phyloP scores from a whole-genome alignment of 2,329 filamentous ascomycete species.

The Sporothrix dimorphospora region DNA sequence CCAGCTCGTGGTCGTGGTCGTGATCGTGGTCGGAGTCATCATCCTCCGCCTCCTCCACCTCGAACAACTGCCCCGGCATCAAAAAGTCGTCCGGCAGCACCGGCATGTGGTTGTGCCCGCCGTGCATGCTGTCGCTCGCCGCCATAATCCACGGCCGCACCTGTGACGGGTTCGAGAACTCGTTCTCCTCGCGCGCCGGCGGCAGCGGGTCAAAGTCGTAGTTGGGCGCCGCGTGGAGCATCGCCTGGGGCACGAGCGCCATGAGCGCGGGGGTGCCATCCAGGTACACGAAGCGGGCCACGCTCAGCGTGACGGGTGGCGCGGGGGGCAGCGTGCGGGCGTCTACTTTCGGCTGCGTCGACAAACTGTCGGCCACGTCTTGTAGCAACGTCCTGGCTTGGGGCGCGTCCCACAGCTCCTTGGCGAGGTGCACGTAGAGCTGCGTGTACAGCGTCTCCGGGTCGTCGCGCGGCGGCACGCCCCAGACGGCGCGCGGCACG shows the following conservation, averaged over 20 bases:
- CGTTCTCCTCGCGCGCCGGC: constrained; percentile 60
- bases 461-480: constrained; percentile 66
- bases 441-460: constrained; percentile 71
- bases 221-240: constrained; percentile 67
- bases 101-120: constrained; percentile 14
- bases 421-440: constrained; percentile 75
- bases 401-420: constrained; percentile 84
- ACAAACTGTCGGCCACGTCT: constrained; percentile 56
- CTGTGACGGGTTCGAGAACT: constrained; percentile 52
- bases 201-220: constrained; percentile 83
- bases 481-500: constrained; percentile 82
- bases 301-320: constrained; percentile 49
- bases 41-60: not conserved
- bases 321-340: constrained; percentile 44
- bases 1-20: not conserved
- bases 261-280: constrained; percentile 75
- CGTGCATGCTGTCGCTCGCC: constrained; percentile 21
- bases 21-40: not conserved
- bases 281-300: constrained; percentile 77
- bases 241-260: constrained; percentile 65
- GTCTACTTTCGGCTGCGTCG: constrained; percentile 36
- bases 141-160: constrained; percentile 48
- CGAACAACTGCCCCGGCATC: constrained; percentile 14
- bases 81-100: constrained; percentile 13
- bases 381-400: constrained; percentile 70